Evolutionary conservation across 2,329 filamentous ascomycete genomes (phyloP).

Genomic region (Periconia sp.): DNA sequence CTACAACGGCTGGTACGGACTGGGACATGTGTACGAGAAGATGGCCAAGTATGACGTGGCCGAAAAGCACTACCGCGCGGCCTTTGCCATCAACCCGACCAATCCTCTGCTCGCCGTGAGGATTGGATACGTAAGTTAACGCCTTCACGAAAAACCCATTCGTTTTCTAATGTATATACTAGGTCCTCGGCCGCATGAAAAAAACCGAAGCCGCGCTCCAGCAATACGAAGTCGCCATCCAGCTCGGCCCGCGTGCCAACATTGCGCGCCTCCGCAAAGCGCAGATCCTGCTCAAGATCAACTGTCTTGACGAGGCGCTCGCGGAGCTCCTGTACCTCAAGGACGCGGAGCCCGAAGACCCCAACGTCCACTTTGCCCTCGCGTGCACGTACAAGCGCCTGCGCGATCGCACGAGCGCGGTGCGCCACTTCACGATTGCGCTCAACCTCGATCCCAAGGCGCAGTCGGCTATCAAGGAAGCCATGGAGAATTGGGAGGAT

Average conservation of each 20-base stretch:
- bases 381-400: conserved; percentile 71
- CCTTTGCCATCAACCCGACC: conserved; percentile 85
- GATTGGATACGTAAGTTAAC: conserved; percentile 71
- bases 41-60: conserved; percentile 89
- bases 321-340: conserved; percentile 85
- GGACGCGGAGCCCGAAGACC: conserved; percentile 89
- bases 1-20: conserved; percentile 98
- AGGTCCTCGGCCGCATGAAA: conserved; percentile 78
- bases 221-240: conserved; percentile 80
- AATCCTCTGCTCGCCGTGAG: conserved; percentile 92
- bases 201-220: conserved; percentile 75
- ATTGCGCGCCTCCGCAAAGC: conserved; percentile 93
- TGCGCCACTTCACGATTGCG: conserved; percentile 91
- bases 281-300: conserved; percentile 76
- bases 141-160: background rate
- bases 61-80: conserved; percentile 86
- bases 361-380: conserved; percentile 92
- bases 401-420: conserved; percentile 68
- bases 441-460: conserved; percentile 97
- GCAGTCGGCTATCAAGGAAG: conserved; percentile 91
- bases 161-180: background rate
- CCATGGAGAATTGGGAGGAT: conserved; percentile 88
- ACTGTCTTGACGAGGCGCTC: conserved; percentile 70
- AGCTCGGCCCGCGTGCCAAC: conserved; percentile 77
- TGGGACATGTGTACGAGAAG: conserved; percentile 81